A percentile compares a stretch with the other conserved stretches of the same genome.
Conservation (phyloP, 306 rosid species). For the Castanea crenata region DNA sequence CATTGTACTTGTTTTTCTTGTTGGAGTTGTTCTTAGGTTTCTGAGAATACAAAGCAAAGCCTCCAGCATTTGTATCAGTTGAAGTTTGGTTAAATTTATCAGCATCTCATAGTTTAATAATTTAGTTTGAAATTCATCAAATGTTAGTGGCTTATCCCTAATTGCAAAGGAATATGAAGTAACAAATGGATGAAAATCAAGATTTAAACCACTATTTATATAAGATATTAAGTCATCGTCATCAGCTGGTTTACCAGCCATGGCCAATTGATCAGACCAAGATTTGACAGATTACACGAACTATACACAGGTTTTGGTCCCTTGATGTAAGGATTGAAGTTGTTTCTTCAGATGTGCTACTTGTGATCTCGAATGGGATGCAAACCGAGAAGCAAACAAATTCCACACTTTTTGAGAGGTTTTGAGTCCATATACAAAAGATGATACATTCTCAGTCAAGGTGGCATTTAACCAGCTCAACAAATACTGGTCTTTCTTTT, state of each 20-base stretch:
- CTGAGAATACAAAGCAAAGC: not conserved
- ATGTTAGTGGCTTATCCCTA: not conserved
- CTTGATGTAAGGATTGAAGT: not conserved
- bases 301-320: not conserved
- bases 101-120: not conserved
- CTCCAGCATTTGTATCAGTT: not conserved
- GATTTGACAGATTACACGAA: not conserved
- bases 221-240: not conserved
- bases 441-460: not conserved
- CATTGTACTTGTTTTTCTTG: no score
- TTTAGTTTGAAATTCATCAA: not conserved
- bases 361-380: not conserved
- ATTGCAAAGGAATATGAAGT: no score
- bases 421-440: not conserved
- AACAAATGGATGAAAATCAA: no score
- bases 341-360: not conserved
- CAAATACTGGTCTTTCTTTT: not conserved
- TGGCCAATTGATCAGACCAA: not conserved
- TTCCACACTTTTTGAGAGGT: no score
- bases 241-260: not conserved
- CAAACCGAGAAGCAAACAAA: not conserved
- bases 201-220: no score
- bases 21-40: not conserved
- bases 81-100: not conserved
- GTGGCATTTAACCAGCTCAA: not conserved